phyloP scores from a whole-genome alignment of 2,329 filamentous ascomycete species.

The Aspergillus carbonarius region DNA sequence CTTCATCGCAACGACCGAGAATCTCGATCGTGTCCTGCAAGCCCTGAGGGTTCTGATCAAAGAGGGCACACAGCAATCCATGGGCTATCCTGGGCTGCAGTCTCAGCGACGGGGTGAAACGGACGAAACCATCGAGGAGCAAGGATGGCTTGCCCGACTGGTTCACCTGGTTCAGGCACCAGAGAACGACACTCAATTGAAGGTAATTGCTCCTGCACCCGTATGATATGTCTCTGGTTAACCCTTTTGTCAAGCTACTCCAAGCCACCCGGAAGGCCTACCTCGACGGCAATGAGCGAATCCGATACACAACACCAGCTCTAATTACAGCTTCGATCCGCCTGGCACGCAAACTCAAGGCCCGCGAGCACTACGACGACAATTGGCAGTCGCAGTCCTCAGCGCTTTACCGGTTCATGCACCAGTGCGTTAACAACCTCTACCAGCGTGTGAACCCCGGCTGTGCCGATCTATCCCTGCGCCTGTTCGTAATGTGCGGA shows the following conservation, averaged over 20 bases:
- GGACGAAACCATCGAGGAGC: conserved; percentile 96
- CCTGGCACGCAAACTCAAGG: conserved; percentile 83
- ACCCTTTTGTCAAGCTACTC: conserved; percentile 57
- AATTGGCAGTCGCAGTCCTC: conserved; percentile 73
- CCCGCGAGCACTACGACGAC: conserved; percentile 80
- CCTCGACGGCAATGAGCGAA: conserved; percentile 87
- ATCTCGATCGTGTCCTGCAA: conserved; percentile 85
- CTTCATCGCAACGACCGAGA: conserved; percentile 70
- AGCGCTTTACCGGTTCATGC: conserved; percentile 91
- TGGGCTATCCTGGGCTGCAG: conserved; percentile 77
- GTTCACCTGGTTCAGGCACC: conserved; percentile 81
- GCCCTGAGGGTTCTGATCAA: conserved; percentile 89
- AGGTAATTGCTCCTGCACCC: conserved; percentile 46
- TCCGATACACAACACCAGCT: conserved; percentile 91
- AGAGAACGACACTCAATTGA: conserved; percentile 91
- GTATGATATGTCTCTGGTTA: conserved; percentile 12
- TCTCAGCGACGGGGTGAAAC: conserved; percentile 78
- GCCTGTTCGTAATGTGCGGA: conserved; percentile 86
- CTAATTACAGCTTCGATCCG: conserved; percentile 88
- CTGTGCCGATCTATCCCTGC: conserved; percentile 81
- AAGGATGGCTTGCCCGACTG: conserved; percentile 92
- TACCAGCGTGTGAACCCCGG: conserved; percentile 82
- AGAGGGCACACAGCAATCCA: conserved; percentile 81
- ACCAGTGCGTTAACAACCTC: conserved; percentile 79
- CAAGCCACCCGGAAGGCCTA: conserved; percentile 86